Evolutionary conservation across 345 rosid genomes (phyloP).

Genomic region (Aurinia saxatilis): DNA sequence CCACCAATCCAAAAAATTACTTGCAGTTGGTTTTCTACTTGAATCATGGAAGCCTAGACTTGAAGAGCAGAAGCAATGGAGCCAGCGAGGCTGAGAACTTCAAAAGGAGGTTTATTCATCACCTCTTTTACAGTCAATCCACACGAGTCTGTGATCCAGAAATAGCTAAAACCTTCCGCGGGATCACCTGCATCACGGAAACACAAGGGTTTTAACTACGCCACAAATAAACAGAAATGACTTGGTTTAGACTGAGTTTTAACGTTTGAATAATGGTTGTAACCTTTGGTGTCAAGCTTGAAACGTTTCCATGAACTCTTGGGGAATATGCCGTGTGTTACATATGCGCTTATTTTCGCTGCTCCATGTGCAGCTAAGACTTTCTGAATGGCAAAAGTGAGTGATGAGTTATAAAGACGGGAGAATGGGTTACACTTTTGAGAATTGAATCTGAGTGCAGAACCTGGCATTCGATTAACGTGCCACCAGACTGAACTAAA

Average conservation of each 20-base stretch:
- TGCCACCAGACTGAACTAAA: constrained; percentile 97
- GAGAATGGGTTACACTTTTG: background rate
- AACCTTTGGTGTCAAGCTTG: constrained; percentile 78
- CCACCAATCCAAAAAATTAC: background rate
- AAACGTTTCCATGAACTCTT: constrained; percentile 86
- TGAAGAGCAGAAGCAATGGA: constrained; percentile 86
- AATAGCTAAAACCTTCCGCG: constrained; percentile 61
- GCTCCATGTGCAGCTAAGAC: constrained; percentile 94
- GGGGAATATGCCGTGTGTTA: constrained; percentile 95
- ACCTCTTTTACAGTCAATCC: constrained; percentile 73
- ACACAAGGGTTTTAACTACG: background rate
- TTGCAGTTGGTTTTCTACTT: background rate
- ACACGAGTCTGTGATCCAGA: constrained; percentile 98
- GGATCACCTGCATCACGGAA: constrained; percentile 47
- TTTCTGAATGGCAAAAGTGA: constrained; percentile 41
- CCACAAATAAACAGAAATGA: background rate
- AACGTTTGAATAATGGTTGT: background rate
- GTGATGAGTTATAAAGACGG: background rate
- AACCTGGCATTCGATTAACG: constrained; percentile 97
- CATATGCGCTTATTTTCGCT: constrained; percentile 80
- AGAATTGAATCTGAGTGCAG: constrained; percentile 7
- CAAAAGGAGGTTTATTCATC: constrained; percentile 61
- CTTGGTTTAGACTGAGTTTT: background rate
- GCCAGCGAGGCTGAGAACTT: constrained; percentile 85
- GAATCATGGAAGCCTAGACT: constrained; percentile 28